Evolutionary conservation across 2,329 filamentous ascomycete species (phyloP).

Genomic region (Fusarium equiseti): DNA sequence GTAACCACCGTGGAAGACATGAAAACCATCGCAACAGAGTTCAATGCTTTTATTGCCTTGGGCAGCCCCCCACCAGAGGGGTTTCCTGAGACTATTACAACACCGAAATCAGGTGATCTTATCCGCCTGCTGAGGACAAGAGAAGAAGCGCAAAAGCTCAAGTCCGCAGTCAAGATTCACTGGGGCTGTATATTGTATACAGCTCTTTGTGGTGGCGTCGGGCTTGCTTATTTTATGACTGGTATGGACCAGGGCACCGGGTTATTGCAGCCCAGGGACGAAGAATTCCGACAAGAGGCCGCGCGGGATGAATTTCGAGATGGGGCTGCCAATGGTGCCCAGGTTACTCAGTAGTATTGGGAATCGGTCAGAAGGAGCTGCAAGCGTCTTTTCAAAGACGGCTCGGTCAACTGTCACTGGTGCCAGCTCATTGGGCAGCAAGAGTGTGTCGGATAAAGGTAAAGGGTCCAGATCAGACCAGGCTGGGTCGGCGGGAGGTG

Average conservation of each 20-base stretch:
- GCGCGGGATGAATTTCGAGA: too few relatives aligned
- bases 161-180: constrained; percentile 1
- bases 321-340: too few relatives aligned
- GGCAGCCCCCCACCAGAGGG: not conserved
- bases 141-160: not conserved
- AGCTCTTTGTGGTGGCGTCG: not conserved
- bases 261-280: not conserved
- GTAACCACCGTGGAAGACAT: not conserved
- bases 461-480: not conserved
- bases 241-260: not conserved
- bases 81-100: not conserved
- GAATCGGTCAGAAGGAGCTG: not conserved
- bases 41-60: not conserved
- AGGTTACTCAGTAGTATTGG: not conserved
- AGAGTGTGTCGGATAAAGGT: too few relatives aligned
- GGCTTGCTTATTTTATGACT: not conserved
- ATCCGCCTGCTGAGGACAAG: not conserved
- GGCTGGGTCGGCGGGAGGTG: not conserved
- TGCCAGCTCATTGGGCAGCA: not conserved
- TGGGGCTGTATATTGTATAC: constrained; percentile 1
- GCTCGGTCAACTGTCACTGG: not conserved
- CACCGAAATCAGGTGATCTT: not conserved
- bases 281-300: not conserved
- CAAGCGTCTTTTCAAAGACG: not conserved
- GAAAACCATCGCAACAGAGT: not conserved